Evolutionary conservation across 352 stramenopile genomes (phyloP).

Genomic region (Pythium scleroteichum): DNA sequence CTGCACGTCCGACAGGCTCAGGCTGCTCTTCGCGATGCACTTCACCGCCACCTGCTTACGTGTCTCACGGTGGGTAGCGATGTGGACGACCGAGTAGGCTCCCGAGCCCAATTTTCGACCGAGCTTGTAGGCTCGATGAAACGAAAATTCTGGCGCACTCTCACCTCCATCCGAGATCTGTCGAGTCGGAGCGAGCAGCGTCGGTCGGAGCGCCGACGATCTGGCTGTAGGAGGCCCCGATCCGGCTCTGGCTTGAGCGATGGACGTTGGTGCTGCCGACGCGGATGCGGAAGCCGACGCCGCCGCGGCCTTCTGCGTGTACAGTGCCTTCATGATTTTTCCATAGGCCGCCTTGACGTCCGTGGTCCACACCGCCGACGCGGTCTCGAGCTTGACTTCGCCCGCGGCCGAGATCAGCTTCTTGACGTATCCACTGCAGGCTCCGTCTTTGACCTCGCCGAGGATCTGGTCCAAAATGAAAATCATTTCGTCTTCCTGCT

Average conservation of each 20-base stretch:
- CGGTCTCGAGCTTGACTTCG: slow-evolving; percentile 70
- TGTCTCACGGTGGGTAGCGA: slow-evolving; percentile 70
- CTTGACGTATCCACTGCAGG: slow-evolving; percentile 64
- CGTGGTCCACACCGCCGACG: slow-evolving; percentile 60
- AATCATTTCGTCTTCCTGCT: slow-evolving; percentile 77
- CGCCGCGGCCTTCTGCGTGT: slow-evolving; percentile 30
- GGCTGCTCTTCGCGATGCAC: slow-evolving; percentile 63
- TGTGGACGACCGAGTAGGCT: slow-evolving; percentile 88
- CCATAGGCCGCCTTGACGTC: slow-evolving; percentile 77
- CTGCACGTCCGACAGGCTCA: slow-evolving; percentile 50
- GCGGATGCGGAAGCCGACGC: slow-evolving; percentile 12
- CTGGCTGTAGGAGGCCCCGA: slow-evolving; percentile 26
- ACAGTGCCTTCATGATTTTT: slow-evolving; percentile 77
- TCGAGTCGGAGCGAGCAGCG: slow-evolving; percentile 28
- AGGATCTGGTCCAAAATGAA: slow-evolving; percentile 84
- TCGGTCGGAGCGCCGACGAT: slow-evolving; percentile 30
- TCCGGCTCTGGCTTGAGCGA: neutral
- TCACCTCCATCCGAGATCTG: slow-evolving; percentile 53
- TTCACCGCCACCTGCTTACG: slow-evolving; percentile 82
- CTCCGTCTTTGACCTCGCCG: slow-evolving; percentile 71
- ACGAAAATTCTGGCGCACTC: slow-evolving; percentile 42
- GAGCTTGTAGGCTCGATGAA: slow-evolving; percentile 80
- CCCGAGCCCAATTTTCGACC: slow-evolving; percentile 84
- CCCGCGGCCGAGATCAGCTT: slow-evolving; percentile 69
- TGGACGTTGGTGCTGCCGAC: neutral